A percentile compares a stretch with the other conserved stretches of the same genome.
phyloP scores from a whole-genome alignment of 768 basidiomycete genomes.

The Coprinellus micaceus region DNA sequence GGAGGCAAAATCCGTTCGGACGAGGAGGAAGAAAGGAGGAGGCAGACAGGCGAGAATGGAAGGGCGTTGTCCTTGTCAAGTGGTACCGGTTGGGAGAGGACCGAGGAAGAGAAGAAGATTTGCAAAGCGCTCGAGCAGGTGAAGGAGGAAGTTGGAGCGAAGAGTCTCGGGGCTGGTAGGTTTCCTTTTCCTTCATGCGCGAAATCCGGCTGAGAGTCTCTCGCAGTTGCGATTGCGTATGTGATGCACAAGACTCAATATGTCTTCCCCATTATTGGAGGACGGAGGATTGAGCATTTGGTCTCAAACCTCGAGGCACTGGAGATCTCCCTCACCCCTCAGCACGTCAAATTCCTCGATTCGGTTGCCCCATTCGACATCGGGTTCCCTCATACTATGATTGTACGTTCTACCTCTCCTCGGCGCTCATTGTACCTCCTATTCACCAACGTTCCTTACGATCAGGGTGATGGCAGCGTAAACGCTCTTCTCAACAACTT shows the following conservation, averaged over 20 bases:
- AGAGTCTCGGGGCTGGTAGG: slow-evolving; percentile 39
- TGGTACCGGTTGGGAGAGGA: slow-evolving; percentile 29
- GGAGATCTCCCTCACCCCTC: slow-evolving; percentile 33
- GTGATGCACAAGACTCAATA: slow-evolving; percentile 49
- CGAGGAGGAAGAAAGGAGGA: slow-evolving; percentile 18
- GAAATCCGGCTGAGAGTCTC: neutral
- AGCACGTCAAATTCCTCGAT: slow-evolving; percentile 39
- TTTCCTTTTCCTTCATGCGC: slow-evolving; percentile 3
- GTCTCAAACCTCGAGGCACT: slow-evolving; percentile 41
- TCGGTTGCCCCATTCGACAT: slow-evolving; percentile 11
- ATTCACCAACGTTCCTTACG: no score
- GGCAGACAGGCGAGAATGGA: slow-evolving; percentile 3
- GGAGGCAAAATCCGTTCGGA: slow-evolving; percentile 48
- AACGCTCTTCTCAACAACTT: neutral
- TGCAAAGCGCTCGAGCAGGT: slow-evolving; percentile 42
- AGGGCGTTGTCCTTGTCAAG: neutral
- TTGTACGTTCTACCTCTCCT: slow-evolving; percentile 1
- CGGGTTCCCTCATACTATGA: slow-evolving; percentile 5
- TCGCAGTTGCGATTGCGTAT: slow-evolving; percentile 44
- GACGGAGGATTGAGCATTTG: slow-evolving; percentile 38
- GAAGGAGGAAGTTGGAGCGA: slow-evolving; percentile 41
- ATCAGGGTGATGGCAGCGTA: neutral
- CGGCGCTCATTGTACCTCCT: no score
- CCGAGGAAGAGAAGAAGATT: slow-evolving; percentile 16
- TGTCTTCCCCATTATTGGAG: slow-evolving; percentile 42